A percentile compares a stretch with the other conserved stretches of the same genome.
These are phyloP conservation scores for Candida piceae DNA, from an alignment of 805 yeast genomes.

Conservation along the genomic window DNA sequence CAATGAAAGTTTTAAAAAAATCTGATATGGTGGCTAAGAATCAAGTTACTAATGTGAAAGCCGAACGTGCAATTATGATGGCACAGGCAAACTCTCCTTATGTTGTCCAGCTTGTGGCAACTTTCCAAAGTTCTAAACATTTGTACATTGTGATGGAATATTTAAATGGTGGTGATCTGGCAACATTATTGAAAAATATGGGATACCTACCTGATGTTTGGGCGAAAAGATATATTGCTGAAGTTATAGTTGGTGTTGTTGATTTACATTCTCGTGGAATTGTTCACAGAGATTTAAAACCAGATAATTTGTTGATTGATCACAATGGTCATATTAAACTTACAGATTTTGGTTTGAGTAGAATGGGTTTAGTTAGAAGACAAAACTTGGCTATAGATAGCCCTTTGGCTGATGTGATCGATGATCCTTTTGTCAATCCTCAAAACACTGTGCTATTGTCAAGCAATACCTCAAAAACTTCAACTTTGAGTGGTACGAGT, in stretches of 20 bases:
- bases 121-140: slow-evolving; percentile 85
- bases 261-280: slow-evolving; percentile 86
- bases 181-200: slow-evolving; percentile 74
- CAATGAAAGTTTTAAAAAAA: slow-evolving; percentile 86
- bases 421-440: slow-evolving; percentile 16
- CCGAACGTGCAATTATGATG: slow-evolving; percentile 98
- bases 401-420: slow-evolving; percentile 6
- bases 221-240: slow-evolving; percentile 83
- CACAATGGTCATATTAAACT: slow-evolving; percentile 82
- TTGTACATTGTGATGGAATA: slow-evolving; percentile 95
- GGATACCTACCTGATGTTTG: slow-evolving; percentile 83
- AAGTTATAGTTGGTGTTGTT: slow-evolving; percentile 83
- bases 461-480: slow-evolving; percentile 1
- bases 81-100: slow-evolving; percentile 89
- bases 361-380: slow-evolving; percentile 83
- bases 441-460: slow-evolving; percentile 12
- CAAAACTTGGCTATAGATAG: slow-evolving; percentile 38
- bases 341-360: slow-evolving; percentile 91
- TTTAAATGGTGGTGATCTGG: slow-evolving; percentile 92
- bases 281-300: slow-evolving; percentile 92
- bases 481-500: slow-evolving; percentile 1
- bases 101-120: slow-evolving; percentile 82
- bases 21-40: slow-evolving; percentile 96
- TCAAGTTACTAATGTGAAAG: slow-evolving; percentile 89
- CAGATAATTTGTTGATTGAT: slow-evolving; percentile 88